These are phyloP conservation scores for Rhododendron griersonianum DNA, from an alignment of 148 eudicot genomes.

Conservation along the genomic window DNA sequence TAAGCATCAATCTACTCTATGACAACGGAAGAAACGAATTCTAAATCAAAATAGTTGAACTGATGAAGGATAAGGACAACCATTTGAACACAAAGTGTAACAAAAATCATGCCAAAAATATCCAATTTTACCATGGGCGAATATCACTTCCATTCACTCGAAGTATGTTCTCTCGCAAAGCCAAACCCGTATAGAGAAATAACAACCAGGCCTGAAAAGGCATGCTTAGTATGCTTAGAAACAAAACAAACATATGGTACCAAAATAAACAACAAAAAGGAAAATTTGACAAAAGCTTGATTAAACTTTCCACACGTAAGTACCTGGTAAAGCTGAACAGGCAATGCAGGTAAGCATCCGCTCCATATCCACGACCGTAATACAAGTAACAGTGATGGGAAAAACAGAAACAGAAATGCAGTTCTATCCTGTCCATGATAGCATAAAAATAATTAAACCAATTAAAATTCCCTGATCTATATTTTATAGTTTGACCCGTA, in stretches of 20 bases:
- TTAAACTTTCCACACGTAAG: not conserved
- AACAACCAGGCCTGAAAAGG: conserved; percentile 84
- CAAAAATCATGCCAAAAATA: not conserved
- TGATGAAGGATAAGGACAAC: not conserved
- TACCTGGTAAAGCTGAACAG: conserved; percentile 95
- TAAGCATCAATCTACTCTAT: not conserved
- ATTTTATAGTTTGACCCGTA: not conserved
- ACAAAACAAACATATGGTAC: not conserved
- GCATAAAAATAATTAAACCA: not conserved
- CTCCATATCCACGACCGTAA: conserved; percentile 67
- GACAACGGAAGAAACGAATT: not conserved
- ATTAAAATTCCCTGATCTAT: not conserved
- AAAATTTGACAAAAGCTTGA: not conserved
- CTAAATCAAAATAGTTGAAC: not conserved
- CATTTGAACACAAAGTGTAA: not conserved
- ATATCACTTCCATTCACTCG: conserved; percentile 97
- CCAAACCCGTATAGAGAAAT: conserved; percentile 82
- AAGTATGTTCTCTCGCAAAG: conserved; percentile 89
- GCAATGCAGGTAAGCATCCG: conserved; percentile 94
- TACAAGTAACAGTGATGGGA: conserved; percentile 63
- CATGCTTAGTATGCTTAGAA: conserved; percentile 6
- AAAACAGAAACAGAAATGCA: conserved; percentile 74
- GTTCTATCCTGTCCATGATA: conserved; percentile 78
- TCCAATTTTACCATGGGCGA: conserved; percentile 78
- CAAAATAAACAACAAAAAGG: not conserved